These are phyloP conservation scores for Claviceps paspali DNA, from an alignment of 2,329 filamentous ascomycete species.

Conservation along the genomic window DNA sequence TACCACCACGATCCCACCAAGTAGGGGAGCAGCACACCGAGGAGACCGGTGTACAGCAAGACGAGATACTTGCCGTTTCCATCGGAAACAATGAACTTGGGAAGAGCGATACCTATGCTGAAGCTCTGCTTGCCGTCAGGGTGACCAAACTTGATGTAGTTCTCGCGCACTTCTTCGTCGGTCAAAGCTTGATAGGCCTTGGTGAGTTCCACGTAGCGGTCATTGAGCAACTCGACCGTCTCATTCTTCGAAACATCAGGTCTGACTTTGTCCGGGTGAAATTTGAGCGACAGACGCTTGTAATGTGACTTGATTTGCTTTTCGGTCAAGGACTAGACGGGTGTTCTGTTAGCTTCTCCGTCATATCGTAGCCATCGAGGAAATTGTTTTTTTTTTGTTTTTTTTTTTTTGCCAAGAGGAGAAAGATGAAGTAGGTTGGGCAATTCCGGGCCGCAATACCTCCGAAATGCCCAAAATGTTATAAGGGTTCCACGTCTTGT, in stretches of 20 bases:
- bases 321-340: conserved; percentile 57
- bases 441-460: conserved; percentile 25
- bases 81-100: conserved; percentile 81
- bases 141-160: conserved; percentile 90
- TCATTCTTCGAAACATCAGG: conserved; percentile 79
- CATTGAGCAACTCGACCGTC: conserved; percentile 70
- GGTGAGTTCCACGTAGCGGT: conserved; percentile 83
- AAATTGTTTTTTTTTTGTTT: too few relatives aligned
- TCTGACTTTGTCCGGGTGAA: conserved; percentile 84
- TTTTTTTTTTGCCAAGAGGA: background rate
- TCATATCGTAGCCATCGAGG: background rate
- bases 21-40: conserved; percentile 84
- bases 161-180: conserved; percentile 92
- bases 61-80: conserved; percentile 94
- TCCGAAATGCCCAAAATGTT: conserved; percentile 79
- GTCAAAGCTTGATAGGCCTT: conserved; percentile 98
- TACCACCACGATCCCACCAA: conserved; percentile 98
- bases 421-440: background rate
- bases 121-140: conserved; percentile 97
- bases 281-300: conserved; percentile 68
- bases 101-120: conserved; percentile 92
- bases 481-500: conserved; percentile 92
- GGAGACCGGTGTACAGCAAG: conserved; percentile 71
- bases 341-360: conserved; percentile 14
- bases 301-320: conserved; percentile 88